Evolutionary conservation across 192 early-diverging fungal species (phyloP), one percentile per base, ranked within the genome.

Genomic region (Kickxella alabastrina): DNA sequence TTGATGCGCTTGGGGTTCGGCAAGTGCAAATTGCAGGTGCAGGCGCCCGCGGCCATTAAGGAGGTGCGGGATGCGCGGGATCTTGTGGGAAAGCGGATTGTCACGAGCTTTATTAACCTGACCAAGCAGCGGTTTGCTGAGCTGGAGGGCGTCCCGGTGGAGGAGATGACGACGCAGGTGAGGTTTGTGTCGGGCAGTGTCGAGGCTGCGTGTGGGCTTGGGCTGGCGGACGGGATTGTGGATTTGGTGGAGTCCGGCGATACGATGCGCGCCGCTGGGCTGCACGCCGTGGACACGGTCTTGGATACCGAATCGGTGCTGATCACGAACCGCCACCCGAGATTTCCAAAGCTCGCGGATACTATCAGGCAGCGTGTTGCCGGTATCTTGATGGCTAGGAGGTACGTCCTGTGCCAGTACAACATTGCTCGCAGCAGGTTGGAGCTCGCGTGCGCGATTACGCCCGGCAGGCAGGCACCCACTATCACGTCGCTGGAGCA

Each of bases 201-300:
- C 8, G 95, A 99, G 62, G 92, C 93, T 12, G 91, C 95, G 1
- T 99, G 96, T 57, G 92, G 90, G 1, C 67, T 99, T 38, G 96
- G 96, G 14, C 80, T 99, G 15, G 95, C 96, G 17, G 96, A 99
- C 68, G 96, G 85, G 4, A 97, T 99, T 51, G 89, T 85, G 15
- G 80, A 80, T 67, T 52, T 82, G 25, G 82, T 87, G 38, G 95
- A 97, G 78, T 92, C 91, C 17, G 96, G 96, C 52, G 95, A 99
- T 49, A 99, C 96, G n/a, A 99, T 99, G 96, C 84, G 92, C 38
- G 96, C 92, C 17, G 96, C 96, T 14, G 93, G 93, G n/a, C 82
- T 99, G 17, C 87, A 91, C 62, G 83, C 87, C 42, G 93, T 99
- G 35, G 81, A 81, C 34, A 93, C 88, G 8, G 59, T 99, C 9